Base-by-base conservation (phyloP, 495 filamentous ascomycete species). In the Opeltia flavorubescens region DNA sequence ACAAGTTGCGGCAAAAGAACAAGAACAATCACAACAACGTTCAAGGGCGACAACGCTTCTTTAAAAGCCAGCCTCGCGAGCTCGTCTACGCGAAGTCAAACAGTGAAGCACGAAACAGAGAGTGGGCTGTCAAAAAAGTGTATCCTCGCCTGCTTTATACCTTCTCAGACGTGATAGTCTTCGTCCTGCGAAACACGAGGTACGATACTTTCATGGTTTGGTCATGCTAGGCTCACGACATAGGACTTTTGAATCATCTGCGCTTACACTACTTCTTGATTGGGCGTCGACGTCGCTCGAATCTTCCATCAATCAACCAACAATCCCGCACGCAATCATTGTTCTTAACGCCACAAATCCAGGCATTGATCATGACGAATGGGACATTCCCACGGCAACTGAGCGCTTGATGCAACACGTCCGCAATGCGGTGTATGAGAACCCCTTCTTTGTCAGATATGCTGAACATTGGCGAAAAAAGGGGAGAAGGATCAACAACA, bases 281-380 rank as follows among this genome's bases (percentile, higher is more conserved):
- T 68, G 64, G 64, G 67, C 62, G 6, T 49, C 56, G 2, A 51
- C 59, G 13, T 53, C 61, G 1, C 38, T 77, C 24, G 70, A 78
- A 53, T 71, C 65, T 40, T 76, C 74, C 1, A 54, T 67, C 30
- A 75, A 76, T 44, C 76, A 80, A 44, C 70, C 73, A 0, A 62
- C 60, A 2, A 55, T 76, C 13, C 74, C 75, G 1, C 74, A 77
- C 50, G 66, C 64, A 8, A 65, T 80, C 29, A 71, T 80, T 30
- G 69, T 62, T 1, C 56, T 77, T 3, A 77, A 77, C 54, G 68
- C 68, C 0, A 65, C 64, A 1, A 67, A 74, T 18, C 54, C 55
- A 24, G 54, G 51, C 13, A 61, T 72, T 5, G 62, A 74, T 33
- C 55, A 62, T 25, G 55, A 56, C 17, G 55, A 68, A 45, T 76